Evolutionary conservation across 768 basidiomycete genomes (phyloP).

Genomic region (Brasilioporus rufonigricans): DNA sequence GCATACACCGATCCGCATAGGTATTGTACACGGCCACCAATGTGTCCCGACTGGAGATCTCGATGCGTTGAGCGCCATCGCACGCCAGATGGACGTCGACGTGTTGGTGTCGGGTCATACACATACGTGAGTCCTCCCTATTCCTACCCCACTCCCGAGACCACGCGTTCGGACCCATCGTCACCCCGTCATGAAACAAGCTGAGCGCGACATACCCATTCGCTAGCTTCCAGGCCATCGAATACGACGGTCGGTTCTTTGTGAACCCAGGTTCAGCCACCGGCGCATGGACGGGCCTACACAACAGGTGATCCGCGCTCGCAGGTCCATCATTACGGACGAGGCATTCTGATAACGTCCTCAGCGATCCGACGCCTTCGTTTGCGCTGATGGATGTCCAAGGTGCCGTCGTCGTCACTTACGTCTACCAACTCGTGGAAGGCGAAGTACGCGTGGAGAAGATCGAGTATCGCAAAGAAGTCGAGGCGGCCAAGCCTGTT

Average conservation of each 20-base stretch:
- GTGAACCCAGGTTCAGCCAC: slow-evolving; percentile 95
- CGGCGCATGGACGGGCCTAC: slow-evolving; percentile 82
- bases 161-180: not conserved
- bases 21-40: slow-evolving; percentile 93
- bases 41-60: slow-evolving; percentile 89
- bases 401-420: slow-evolving; percentile 94
- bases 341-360: not conserved
- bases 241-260: slow-evolving; percentile 90
- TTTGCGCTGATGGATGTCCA: slow-evolving; percentile 99
- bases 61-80: slow-evolving; percentile 83
- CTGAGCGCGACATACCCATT: not conserved
- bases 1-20: slow-evolving; percentile 86
- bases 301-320: slow-evolving; percentile 7
- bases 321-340: not conserved
- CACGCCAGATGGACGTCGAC: slow-evolving; percentile 97
- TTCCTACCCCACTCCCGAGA: not conserved
- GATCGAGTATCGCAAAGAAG: slow-evolving; percentile 77
- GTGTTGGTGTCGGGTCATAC: slow-evolving; percentile 93
- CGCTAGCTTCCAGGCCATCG: slow-evolving; percentile 87
- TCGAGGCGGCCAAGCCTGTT: slow-evolving; percentile 36
- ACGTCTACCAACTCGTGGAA: slow-evolving; percentile 93
- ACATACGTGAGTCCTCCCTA: slow-evolving; percentile 66
- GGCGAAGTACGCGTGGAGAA: slow-evolving; percentile 93
- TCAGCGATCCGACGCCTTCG: slow-evolving; percentile 83
- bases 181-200: not conserved